These are phyloP conservation scores for Cornus suecica DNA, from an alignment of 148 eudicot genomes.

Conservation along the genomic window DNA sequence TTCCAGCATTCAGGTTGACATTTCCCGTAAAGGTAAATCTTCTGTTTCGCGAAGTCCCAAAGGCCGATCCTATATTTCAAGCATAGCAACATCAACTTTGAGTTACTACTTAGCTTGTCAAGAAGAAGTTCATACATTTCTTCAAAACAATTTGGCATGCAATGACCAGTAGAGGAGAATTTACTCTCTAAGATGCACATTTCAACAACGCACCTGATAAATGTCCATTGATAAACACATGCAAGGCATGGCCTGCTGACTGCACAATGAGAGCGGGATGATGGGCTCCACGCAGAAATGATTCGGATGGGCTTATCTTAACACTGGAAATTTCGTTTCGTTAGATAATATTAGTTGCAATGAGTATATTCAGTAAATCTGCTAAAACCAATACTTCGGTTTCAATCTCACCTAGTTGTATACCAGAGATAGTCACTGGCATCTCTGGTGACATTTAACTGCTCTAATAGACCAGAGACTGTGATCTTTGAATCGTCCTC, in stretches of 20 bases:
- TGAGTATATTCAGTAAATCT: background rate
- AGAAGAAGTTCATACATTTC: background rate
- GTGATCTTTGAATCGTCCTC: constrained; percentile 46
- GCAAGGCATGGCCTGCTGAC: constrained; percentile 81
- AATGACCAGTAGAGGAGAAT: background rate
- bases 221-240: constrained; percentile 71
- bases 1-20: constrained; percentile 63
- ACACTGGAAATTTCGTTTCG: constrained; percentile 44
- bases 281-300: constrained; percentile 51
- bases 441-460: constrained; percentile 84
- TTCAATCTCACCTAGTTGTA: constrained; percentile 59
- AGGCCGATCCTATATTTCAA: constrained; percentile 60
- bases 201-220: constrained; percentile 46
- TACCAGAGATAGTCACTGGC: constrained; percentile 93
- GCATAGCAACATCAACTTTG: background rate
- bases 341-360: background rate
- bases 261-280: constrained; percentile 53
- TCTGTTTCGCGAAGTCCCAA: constrained; percentile 50
- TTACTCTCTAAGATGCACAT: background rate
- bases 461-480: constrained; percentile 69
- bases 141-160: background rate
- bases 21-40: constrained; percentile 47
- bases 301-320: constrained; percentile 57
- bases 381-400: background rate
- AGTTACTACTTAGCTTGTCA: background rate